These are phyloP conservation scores for Crepidotus variabilis DNA, from an alignment of 768 basidiomycete species.

Conservation along the genomic window DNA sequence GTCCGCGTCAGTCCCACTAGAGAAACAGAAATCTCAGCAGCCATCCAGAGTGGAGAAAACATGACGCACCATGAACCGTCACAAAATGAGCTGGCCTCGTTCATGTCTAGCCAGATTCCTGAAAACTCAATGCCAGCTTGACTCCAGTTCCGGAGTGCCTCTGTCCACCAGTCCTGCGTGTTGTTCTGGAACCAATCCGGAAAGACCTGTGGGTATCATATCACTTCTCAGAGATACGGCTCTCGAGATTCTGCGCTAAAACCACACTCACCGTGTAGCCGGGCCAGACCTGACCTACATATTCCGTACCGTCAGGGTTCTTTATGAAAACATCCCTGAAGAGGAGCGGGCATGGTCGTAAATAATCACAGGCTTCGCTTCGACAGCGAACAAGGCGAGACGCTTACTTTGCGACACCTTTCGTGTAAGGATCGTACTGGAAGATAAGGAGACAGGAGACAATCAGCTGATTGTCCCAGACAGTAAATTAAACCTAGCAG, in stretches of 20 bases:
- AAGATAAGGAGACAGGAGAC: conserved; percentile 1
- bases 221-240: not conserved
- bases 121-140: conserved; percentile 25
- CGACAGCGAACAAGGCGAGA: conserved; percentile 3
- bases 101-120: conserved; percentile 32
- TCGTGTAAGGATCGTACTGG: conserved; percentile 65
- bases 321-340: conserved; percentile 66
- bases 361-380: conserved; percentile 5
- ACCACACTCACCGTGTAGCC: conserved; percentile 52
- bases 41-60: not conserved
- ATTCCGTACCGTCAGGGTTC: conserved; percentile 70
- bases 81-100: conserved; percentile 31
- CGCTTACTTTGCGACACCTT: conserved; percentile 55
- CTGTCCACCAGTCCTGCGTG: conserved; percentile 29
- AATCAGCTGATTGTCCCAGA: not conserved
- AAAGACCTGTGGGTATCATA: conserved; percentile 19
- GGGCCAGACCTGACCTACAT: conserved; percentile 76
- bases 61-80: conserved; percentile 29
- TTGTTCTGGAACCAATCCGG: conserved; percentile 29
- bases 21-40: conserved; percentile 1
- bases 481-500: not conserved
- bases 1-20: conserved; percentile 54
- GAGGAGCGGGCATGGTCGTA: not conserved
- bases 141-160: conserved; percentile 28
- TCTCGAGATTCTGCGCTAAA: not conserved